Evolutionary conservation across 2,329 filamentous ascomycete species (phyloP).

Genomic region (Ophiostoma perfectum): DNA sequence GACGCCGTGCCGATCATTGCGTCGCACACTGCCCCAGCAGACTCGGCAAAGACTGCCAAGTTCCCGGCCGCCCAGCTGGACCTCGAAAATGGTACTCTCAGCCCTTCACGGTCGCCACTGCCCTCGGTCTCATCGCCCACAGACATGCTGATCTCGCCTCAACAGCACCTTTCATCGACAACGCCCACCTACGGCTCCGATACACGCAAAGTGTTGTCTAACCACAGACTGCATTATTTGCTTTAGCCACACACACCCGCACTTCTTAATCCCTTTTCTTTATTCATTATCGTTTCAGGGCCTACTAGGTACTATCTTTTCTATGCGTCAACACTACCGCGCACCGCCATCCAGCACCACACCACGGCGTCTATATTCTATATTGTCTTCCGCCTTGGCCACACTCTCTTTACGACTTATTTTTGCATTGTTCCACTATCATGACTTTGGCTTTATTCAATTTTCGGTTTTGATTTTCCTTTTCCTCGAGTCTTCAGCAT

Average conservation of each 20-base stretch:
- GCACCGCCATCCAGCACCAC: background rate
- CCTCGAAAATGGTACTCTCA: too few species aligned
- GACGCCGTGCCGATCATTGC: background rate
- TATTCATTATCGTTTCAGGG: background rate
- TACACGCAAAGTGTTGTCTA: background rate
- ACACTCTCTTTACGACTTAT: background rate
- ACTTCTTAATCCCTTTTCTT: background rate
- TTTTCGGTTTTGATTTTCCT: conserved; percentile 14
- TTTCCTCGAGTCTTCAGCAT: conserved; percentile 12
- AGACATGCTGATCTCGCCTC: background rate
- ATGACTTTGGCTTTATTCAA: conserved; percentile 4
- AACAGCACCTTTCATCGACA: background rate
- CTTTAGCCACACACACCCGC: background rate
- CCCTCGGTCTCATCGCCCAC: background rate
- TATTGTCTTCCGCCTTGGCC: background rate
- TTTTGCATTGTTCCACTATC: background rate
- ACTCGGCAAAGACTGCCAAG: background rate
- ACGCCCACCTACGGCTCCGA: background rate
- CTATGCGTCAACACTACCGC: background rate
- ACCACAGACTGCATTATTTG: background rate
- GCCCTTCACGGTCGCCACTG: background rate
- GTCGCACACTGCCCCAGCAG: background rate
- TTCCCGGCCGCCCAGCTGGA: too few species aligned
- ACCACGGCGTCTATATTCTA: background rate
- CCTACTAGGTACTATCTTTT: conserved; percentile 19